Evolutionary conservation across 1,139 yeast genomes (phyloP).

Genomic region (Ogataea hybrid): DNA sequence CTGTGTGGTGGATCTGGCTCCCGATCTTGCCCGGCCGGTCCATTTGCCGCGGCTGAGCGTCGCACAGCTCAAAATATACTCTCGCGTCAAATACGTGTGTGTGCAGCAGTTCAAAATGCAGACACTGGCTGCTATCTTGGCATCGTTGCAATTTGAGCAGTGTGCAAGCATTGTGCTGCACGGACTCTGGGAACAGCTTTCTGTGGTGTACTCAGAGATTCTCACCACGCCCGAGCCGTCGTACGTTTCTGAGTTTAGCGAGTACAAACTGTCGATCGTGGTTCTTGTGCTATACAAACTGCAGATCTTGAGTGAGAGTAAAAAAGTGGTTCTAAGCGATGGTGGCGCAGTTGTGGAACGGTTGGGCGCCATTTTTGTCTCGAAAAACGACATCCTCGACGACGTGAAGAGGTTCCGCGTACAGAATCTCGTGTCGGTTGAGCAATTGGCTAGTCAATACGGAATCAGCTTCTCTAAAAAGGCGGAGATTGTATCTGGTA

Average conservation of each 20-base stretch:
- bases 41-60: constrained; percentile 8
- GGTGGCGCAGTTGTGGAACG: constrained; percentile 15
- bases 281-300: constrained; percentile 13
- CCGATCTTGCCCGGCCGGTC: constrained; percentile 2
- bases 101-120: constrained; percentile 2
- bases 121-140: constrained; percentile 8
- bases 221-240: constrained; percentile 5
- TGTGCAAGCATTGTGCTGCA: constrained; percentile 11
- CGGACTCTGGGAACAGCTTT: constrained; percentile 21
- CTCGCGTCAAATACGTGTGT: constrained; percentile 5
- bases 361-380: constrained; percentile 16
- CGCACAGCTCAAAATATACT: constrained; percentile 5
- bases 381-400: constrained; percentile 11
- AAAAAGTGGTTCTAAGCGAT: constrained; percentile 17
- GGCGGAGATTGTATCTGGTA: constrained; percentile 14
- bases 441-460: constrained; percentile 5
- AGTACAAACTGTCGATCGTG: constrained; percentile 11
- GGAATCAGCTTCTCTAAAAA: constrained; percentile 1
- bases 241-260: constrained; percentile 1
- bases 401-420: constrained; percentile 14
- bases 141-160: constrained; percentile 9
- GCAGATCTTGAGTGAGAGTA: constrained; percentile 1
- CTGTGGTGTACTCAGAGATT: constrained; percentile 16
- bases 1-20: constrained; percentile 6
- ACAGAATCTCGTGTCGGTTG: constrained; percentile 15